phyloP scores from a whole-genome alignment of 495 filamentous ascomycete species.

The Terfezia claveryi region DNA sequence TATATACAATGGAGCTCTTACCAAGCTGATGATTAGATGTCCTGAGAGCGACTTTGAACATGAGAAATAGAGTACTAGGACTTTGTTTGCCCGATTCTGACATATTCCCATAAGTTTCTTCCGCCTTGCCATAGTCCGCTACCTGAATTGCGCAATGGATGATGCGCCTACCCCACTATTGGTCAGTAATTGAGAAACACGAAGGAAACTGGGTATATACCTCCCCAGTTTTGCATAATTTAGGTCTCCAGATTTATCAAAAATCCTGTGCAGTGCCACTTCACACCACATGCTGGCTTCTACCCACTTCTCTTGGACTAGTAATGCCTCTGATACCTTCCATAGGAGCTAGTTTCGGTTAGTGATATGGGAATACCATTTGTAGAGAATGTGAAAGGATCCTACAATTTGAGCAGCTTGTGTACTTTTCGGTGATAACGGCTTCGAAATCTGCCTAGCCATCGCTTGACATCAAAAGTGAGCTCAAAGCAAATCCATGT shows the following conservation, averaged over 20 bases:
- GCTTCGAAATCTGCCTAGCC: slow-evolving; percentile 20
- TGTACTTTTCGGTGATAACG: slow-evolving; percentile 33
- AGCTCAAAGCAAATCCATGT: too few species aligned
- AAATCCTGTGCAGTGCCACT: slow-evolving; percentile 41
- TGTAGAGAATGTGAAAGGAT: too few species aligned
- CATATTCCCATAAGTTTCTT: slow-evolving; percentile 36
- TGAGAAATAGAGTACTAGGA: slow-evolving; percentile 44
- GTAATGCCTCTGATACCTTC: slow-evolving; percentile 44
- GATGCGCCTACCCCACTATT: slow-evolving; percentile 8
- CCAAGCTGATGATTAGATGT: slow-evolving; percentile 33
- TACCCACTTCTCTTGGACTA: slow-evolving; percentile 30
- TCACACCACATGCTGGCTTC: slow-evolving; percentile 47
- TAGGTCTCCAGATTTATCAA: slow-evolving; percentile 36
- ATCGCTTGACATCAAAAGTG: slow-evolving; percentile 4
- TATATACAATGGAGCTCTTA: slow-evolving; percentile 11
- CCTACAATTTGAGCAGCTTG: slow-evolving; percentile 39
- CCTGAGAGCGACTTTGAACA: slow-evolving; percentile 50
- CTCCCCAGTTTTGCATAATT: slow-evolving; percentile 48
- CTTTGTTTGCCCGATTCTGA: slow-evolving; percentile 32
- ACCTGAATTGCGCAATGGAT: slow-evolving; percentile 41
- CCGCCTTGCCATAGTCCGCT: slow-evolving; percentile 30
- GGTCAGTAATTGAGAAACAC: not conserved
- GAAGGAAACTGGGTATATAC: slow-evolving; percentile 21
- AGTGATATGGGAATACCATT: slow-evolving; percentile 4
- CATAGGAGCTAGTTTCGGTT: slow-evolving; percentile 32